These are phyloP conservation scores for Saxispiralis lemnorum DNA, from an alignment of 495 filamentous ascomycete genomes.

Conservation along the genomic window DNA sequence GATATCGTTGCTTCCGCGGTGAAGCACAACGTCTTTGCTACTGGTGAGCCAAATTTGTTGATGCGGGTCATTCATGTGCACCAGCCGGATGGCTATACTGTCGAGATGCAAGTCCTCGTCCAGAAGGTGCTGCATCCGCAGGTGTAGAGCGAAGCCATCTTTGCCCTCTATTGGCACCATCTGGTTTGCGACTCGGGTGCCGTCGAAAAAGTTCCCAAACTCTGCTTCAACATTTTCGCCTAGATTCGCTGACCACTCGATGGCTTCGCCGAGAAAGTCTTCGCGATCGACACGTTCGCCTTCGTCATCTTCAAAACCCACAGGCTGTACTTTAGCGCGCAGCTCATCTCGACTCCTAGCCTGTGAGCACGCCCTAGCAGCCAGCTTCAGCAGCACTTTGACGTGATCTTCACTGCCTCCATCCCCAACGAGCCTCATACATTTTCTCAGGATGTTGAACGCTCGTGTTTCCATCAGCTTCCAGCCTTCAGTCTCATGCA, in stretches of 20 bases:
- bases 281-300: slow-evolving; percentile 2
- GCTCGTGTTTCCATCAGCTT: slow-evolving; percentile 59
- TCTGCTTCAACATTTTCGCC: too few species aligned
- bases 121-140: slow-evolving; percentile 56
- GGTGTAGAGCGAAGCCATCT: slow-evolving; percentile 60
- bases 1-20: slow-evolving; percentile 28
- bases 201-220: too few species aligned
- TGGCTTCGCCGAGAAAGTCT: background rate
- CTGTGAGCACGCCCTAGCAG: slow-evolving; percentile 42
- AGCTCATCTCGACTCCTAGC: slow-evolving; percentile 24
- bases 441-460: slow-evolving; percentile 70
- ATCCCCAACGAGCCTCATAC: slow-evolving; percentile 48
- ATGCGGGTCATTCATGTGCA: slow-evolving; percentile 26
- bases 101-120: slow-evolving; percentile 51
- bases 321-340: background rate
- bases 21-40: slow-evolving; percentile 27
- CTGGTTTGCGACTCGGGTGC: too few species aligned
- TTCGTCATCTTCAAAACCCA: too few species aligned
- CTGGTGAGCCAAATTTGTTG: slow-evolving; percentile 51
- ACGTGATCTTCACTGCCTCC: slow-evolving; percentile 64
- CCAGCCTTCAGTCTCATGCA: slow-evolving; percentile 71
- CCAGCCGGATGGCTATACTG: slow-evolving; percentile 47
- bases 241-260: slow-evolving; percentile 28
- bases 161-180: slow-evolving; percentile 47
- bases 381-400: slow-evolving; percentile 50